phyloP scores from a whole-genome alignment of 2,329 filamentous ascomycete genomes.

The Exophiala aquamarina region DNA sequence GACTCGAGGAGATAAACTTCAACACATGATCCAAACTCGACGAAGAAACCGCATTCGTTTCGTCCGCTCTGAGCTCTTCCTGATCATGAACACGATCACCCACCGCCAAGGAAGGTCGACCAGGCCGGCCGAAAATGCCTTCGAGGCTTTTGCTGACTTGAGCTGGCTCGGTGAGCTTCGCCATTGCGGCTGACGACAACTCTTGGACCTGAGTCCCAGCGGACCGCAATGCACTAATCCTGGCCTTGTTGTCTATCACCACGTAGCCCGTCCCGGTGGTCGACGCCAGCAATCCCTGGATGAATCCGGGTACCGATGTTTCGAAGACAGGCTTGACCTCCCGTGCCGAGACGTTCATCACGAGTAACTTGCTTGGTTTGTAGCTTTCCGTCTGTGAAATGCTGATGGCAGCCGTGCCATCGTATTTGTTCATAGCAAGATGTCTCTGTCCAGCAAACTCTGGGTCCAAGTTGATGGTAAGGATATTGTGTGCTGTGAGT shows the following conservation, averaged over 20 bases:
- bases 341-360: constrained; percentile 6
- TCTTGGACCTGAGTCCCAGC: not conserved
- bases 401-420: constrained; percentile 21
- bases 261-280: constrained; percentile 18
- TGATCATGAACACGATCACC: not conserved
- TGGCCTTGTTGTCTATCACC: constrained; percentile 19
- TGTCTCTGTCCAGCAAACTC: constrained; percentile 11
- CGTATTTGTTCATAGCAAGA: constrained; percentile 20
- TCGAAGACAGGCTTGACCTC: constrained; percentile 12
- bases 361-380: constrained; percentile 8
- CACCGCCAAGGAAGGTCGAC: not conserved
- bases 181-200: not conserved
- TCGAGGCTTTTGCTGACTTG: constrained; percentile 20
- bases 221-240: constrained; percentile 3
- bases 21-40: constrained; percentile 17
- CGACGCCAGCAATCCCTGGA: constrained; percentile 16
- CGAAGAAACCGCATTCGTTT: not conserved
- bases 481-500: constrained; percentile 47
- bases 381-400: constrained; percentile 6
- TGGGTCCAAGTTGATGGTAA: constrained; percentile 9
- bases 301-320: constrained; percentile 5
- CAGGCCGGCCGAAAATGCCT: constrained; percentile 16
- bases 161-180: constrained; percentile 3
- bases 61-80: not conserved
- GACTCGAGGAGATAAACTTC: constrained; percentile 15